Evolutionary conservation across 805 yeast species (phyloP), one percentile per base, ranked within the genome.

Genomic region (Candida ipomoeae): DNA sequence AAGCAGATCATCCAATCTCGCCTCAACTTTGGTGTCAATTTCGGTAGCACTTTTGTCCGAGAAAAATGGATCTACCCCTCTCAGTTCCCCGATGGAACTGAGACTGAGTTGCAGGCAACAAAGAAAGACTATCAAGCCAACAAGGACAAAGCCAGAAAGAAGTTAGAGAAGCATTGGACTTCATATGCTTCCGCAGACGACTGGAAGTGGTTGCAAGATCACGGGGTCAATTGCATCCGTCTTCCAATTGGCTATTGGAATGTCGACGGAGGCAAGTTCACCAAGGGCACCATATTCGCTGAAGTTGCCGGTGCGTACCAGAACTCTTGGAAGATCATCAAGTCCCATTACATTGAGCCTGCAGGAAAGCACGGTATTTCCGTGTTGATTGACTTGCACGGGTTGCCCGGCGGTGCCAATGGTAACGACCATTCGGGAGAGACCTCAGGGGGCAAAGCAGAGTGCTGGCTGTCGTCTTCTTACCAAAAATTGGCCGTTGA

Each of bases 181-280:
- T 61, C 62, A 7, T 91, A 81, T 62, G 73, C 86, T 51, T 63
- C 65, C 33, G 87, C 83, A 49, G 77, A 77, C 6, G 97, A 92
- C 63, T 91, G 96, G 96, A 61, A 77, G 18, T 89, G 89, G 87
- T 67, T 92, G 29, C 65, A 71, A 41, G 69, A 74, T 18, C 77
- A 75, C 48, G 87, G 89, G 6, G 87, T 87, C n/a, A 89, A 88
- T 21, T 80, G 90, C 1, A 76, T 92, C 5, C 77, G 99, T 60
- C 76, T 92, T 1, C 98, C 99, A 6, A 69, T 92, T 55, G 98
- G 98, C 0, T 92, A 87, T 67, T 92, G 96, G 96, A 83, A 80
- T 50, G 80, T 90, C n/a, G 78, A 71, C 46, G 83, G 85, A 18
- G 89, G 91, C 1, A 56, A 59, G 15, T 85, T 74, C 62, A 69